Conservation (phyloP, 176 grass and related monocot genomes). For the Carex scoparia region DNA sequence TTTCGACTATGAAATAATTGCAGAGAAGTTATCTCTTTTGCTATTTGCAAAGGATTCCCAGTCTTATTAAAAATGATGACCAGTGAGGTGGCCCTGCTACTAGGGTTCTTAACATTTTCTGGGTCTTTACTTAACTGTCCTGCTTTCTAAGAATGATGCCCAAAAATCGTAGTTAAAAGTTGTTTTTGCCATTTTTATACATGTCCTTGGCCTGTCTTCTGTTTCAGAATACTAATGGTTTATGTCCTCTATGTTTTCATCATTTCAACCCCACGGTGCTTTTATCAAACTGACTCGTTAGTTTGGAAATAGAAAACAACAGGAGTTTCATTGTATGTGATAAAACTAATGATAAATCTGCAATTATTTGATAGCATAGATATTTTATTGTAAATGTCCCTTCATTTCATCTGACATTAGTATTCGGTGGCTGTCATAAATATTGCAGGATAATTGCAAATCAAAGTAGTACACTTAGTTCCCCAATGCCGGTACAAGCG, state of each 20-base stretch:
- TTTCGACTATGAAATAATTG: neutral
- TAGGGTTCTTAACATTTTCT: neutral
- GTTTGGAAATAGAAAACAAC: neutral
- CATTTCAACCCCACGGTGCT: neutral
- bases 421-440: neutral
- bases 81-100: neutral
- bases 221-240: neutral
- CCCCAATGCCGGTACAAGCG: conserved; percentile 28
- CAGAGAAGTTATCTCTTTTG: neutral
- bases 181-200: neutral
- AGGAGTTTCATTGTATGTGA: neutral
- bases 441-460: conserved; percentile 49
- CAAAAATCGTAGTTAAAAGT: neutral
- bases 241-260: neutral
- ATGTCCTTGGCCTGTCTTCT: neutral
- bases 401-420: conserved; percentile 12
- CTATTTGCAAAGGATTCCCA: conserved; percentile 7
- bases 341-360: neutral
- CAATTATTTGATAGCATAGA: neutral
- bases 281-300: neutral
- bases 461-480: neutral
- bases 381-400: neutral
- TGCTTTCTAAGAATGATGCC: neutral
- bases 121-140: neutral
- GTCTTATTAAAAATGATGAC: neutral